Conservation (phyloP, 169 alveolate species). For the Babesia ovis region DNA sequence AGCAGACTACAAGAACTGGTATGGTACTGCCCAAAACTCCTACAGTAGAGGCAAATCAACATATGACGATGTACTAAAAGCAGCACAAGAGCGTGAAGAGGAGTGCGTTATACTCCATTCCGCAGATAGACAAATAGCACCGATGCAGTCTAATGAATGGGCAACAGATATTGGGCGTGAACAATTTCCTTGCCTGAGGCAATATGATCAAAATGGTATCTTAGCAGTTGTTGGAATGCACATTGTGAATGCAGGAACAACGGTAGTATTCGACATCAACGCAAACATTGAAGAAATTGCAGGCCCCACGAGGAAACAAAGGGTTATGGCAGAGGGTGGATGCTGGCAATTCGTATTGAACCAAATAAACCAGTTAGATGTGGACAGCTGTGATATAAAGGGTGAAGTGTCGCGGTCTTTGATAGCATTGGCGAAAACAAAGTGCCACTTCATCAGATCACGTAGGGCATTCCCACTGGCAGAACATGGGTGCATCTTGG, state of each 20-base stretch:
- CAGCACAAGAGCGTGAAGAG: slow-evolving; percentile 29
- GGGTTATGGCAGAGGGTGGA: slow-evolving; percentile 67
- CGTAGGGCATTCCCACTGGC: slow-evolving; percentile 72
- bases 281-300: slow-evolving; percentile 6
- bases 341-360: slow-evolving; percentile 75
- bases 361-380: slow-evolving; percentile 70
- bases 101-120: slow-evolving; percentile 47
- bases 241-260: not conserved
- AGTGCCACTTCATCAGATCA: slow-evolving; percentile 76
- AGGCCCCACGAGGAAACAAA: slow-evolving; percentile 8
- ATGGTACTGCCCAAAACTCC: slow-evolving; percentile 20
- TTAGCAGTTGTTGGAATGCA: too few relatives aligned
- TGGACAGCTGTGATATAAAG: slow-evolving; percentile 73
- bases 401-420: slow-evolving; percentile 77
- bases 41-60: slow-evolving; percentile 41
- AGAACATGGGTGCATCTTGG: slow-evolving; percentile 74
- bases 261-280: slow-evolving; percentile 27
- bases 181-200: slow-evolving; percentile 20
- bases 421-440: slow-evolving; percentile 80
- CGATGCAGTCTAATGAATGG: not conserved
- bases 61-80: slow-evolving; percentile 31
- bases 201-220: not conserved
- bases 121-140: not conserved
- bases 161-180: slow-evolving; percentile 1
- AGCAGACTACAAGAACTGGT: slow-evolving; percentile 40